Evolutionary conservation across 1,284 basidiomycete genomes (phyloP).

Genomic region (Coniferiporia weirii): DNA sequence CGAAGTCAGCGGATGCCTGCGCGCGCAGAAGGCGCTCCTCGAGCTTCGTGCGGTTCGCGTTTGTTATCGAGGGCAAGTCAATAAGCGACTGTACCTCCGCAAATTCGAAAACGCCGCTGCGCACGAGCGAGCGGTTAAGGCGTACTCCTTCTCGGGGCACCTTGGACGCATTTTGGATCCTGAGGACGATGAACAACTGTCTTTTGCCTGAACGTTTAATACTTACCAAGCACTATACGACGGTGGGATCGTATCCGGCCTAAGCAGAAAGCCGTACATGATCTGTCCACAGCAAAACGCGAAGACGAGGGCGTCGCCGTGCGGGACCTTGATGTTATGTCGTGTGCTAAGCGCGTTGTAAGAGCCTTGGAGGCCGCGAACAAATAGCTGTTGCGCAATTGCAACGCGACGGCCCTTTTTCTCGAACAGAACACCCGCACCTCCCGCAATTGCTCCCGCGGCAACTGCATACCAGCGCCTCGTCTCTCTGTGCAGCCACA

Average conservation of each 20-base stretch:
- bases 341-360: slow-evolving; percentile 70
- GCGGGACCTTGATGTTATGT: slow-evolving; percentile 69
- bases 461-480: slow-evolving; percentile 84
- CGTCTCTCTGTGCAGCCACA: slow-evolving; percentile 60
- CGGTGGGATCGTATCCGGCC: slow-evolving; percentile 77
- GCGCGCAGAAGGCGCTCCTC: slow-evolving; percentile 32
- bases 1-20: slow-evolving; percentile 36
- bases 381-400: slow-evolving; percentile 90
- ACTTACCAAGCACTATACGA: slow-evolving; percentile 74
- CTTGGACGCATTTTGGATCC: slow-evolving; percentile 61
- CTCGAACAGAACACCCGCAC: slow-evolving; percentile 81
- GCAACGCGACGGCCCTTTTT: slow-evolving; percentile 60
- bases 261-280: slow-evolving; percentile 77
- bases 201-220: not conserved
- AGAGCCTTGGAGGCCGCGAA: slow-evolving; percentile 80
- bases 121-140: slow-evolving; percentile 60
- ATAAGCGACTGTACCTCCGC: slow-evolving; percentile 52
- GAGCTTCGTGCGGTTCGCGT: slow-evolving; percentile 36
- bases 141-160: slow-evolving; percentile 55
- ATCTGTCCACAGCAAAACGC: slow-evolving; percentile 85
- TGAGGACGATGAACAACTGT: slow-evolving; percentile 20
- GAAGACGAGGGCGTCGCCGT: slow-evolving; percentile 84
- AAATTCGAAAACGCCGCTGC: slow-evolving; percentile 52
- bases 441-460: slow-evolving; percentile 81
- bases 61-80: slow-evolving; percentile 34